Evolutionary conservation across 2,329 filamentous ascomycete species (phyloP), one percentile per base, ranked within the genome.

Genomic region (Dryadomyces quercus-mongolicae): DNA sequence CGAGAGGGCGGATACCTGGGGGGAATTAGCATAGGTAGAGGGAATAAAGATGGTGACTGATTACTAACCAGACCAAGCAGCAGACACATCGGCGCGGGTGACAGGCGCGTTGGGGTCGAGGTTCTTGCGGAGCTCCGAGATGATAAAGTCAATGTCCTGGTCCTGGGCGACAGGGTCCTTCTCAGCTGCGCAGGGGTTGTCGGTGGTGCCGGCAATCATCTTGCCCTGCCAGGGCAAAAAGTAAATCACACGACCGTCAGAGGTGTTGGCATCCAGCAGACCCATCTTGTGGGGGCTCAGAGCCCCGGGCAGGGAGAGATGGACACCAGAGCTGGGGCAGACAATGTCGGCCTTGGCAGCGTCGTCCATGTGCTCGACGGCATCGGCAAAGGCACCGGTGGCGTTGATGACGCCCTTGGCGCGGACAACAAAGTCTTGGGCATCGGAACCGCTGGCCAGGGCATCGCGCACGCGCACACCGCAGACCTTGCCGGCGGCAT

Each of bases 161-260:
- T 89, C 83, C 51, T 82, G 82, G 6, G 88, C 85, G 31, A 88
- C 71, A 2, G 88, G 88, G 62, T 89, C 80, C 53, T 74, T 73
- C 56, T 79, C 78, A 58, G 92, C 81, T 15, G 75, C 70, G 55
- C 84, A 86, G 1, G 85, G 81, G 54, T 83, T 83, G 63, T 92
- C 87, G 1, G 87, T 92, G 15, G 87, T 92, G 61, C 87, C 87
- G 50, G 88, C 87, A 58, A 92, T 87, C 10, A 87, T 92, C 72
- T 88, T 88, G 52, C 87, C 87, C 68, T 92, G 85, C 87, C 87
- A 92, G 9, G 87, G 87, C 50, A 92, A 74, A 68, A 92, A 89
- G 74, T 92, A 92, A 62, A 92, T 87, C 59, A 92, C 87, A 63
- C 87, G 82, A n/a, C 87, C 87, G 63, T 92, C 87, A 1, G 86